Conservation (phyloP, 257 asterid genomes). For the Haberlea rhodopensis region DNA sequence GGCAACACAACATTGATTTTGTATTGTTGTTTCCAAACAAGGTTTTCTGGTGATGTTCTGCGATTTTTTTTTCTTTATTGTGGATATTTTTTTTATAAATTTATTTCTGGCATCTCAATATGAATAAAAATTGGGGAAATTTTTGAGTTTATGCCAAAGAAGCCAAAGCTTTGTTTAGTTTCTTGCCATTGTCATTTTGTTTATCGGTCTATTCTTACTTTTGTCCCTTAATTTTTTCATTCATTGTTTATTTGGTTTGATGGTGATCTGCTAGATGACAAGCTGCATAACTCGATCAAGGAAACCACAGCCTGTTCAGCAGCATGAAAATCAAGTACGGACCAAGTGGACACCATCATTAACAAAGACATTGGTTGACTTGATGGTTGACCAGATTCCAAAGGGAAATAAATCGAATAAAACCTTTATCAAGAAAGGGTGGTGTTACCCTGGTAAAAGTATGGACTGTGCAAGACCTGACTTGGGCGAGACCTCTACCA, state of each 20-base stretch:
- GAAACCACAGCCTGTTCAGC: constrained; percentile 39
- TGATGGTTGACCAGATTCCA: constrained; percentile 67
- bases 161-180: constrained; percentile 16
- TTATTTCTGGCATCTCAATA: not conserved
- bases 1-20: too few species aligned
- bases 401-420: constrained; percentile 53
- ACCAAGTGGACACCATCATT: constrained; percentile 71
- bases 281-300: constrained; percentile 56
- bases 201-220: not conserved
- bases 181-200: constrained; percentile 12
- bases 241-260: constrained; percentile 18
- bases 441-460: too few species aligned
- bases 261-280: constrained; percentile 52
- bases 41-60: too few species aligned
- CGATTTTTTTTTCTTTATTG: too few species aligned
- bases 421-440: constrained; percentile 65
- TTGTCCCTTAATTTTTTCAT: constrained; percentile 2
- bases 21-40: too few species aligned
- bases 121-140: not conserved
- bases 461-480: too few species aligned
- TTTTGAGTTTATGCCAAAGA: not conserved
- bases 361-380: constrained; percentile 53
- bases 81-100: not conserved
- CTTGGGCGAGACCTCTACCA: too few species aligned
- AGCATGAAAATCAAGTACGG: constrained; percentile 59